Evolutionary conservation across 371 early-diverging fungal species (phyloP).

Genomic region (Catenaria anguillulae): DNA sequence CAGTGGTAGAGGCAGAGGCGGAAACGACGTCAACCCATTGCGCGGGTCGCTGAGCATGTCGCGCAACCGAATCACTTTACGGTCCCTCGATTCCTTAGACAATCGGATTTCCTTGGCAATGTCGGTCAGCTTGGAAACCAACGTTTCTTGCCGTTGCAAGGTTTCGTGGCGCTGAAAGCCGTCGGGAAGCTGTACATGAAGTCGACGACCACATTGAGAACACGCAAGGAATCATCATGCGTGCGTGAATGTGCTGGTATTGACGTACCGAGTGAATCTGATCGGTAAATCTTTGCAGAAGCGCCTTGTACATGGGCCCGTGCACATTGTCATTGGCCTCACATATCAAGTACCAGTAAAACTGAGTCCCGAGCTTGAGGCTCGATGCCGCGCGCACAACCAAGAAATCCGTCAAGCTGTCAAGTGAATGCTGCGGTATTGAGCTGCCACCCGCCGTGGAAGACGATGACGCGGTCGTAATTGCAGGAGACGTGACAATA

Average conservation of each 20-base stretch:
- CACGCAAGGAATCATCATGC: too few relatives aligned
- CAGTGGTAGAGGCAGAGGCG: conserved; percentile 66
- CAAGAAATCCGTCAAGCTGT: conserved; percentile 72
- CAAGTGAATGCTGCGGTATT: too few relatives aligned
- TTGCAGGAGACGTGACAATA: too few relatives aligned
- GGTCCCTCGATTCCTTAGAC: conserved; percentile 62
- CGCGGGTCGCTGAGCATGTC: conserved; percentile 62
- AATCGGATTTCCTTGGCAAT: conserved; percentile 52
- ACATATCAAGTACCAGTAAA: conserved; percentile 83
- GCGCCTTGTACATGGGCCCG: background rate
- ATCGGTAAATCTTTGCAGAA: background rate
- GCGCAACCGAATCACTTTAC: conserved; percentile 71
- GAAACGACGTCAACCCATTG: conserved; percentile 52
- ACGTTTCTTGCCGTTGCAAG: conserved; percentile 61
- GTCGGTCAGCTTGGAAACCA: conserved; percentile 54
- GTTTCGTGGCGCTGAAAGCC: conserved; percentile 52
- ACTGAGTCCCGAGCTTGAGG: conserved; percentile 67
- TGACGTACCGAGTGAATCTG: background rate
- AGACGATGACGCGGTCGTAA: too few relatives aligned
- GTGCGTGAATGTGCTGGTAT: too few relatives aligned
- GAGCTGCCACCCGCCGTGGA: too few relatives aligned
- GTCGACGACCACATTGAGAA: too few relatives aligned
- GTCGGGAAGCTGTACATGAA: conserved; percentile 29
- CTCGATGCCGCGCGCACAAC: conserved; percentile 66
- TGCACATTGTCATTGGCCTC: conserved; percentile 30